Evolutionary conservation across 2,329 filamentous ascomycete genomes (phyloP), one percentile per base, ranked within the genome.

Genomic region (Cladosporium sp.): DNA sequence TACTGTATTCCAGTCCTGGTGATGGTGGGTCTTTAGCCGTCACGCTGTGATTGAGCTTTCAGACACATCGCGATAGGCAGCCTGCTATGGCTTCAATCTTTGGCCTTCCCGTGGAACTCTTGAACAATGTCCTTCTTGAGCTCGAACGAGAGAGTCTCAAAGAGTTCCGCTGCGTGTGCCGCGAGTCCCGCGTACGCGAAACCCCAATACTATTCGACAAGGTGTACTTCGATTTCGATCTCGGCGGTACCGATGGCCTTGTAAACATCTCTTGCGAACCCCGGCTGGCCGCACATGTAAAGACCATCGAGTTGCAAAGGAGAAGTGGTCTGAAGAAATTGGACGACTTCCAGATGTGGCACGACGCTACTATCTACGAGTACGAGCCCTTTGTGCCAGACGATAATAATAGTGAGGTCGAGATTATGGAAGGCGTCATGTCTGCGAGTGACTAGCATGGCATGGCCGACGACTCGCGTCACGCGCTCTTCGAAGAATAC

Each of bases 61-160:
- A 57, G 52, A 21, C 28, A 57, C 28, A 57, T 57, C 52, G 52
- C 52, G 52, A 57, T 57, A 57, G 52, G 52, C n/a, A 57, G 52
- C 52, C 52, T 57, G 28, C 14, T 57, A 57, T 57, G 28, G 52
- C 52, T 57, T 57, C 28, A 57, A 57, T 57, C 52, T 57, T 57
- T 28, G 52, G 52, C 52, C 52, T 57, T 34, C 52, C 52, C 28
- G 28, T 57, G 14, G 52, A 57, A 57, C 52, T 57, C 14, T 57
- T 57, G 28, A 57, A 57, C 28, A 57, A 57, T 57, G 28, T 57
- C 52, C 52, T 57, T 57, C 52, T 57, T 32, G 28, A 57, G 52
- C 52, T 57, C 28, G 28, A 57, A 57, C 28, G 28, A 57, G 32
- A 57, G 52, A 57, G 52, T 57, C 52, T 57, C 28, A 57, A 57